A percentile compares a stretch with the other conserved stretches of the same genome.
Evolutionary conservation across 129 eudicot species (phyloP).

Genomic region (Pittosporum tobira): DNA sequence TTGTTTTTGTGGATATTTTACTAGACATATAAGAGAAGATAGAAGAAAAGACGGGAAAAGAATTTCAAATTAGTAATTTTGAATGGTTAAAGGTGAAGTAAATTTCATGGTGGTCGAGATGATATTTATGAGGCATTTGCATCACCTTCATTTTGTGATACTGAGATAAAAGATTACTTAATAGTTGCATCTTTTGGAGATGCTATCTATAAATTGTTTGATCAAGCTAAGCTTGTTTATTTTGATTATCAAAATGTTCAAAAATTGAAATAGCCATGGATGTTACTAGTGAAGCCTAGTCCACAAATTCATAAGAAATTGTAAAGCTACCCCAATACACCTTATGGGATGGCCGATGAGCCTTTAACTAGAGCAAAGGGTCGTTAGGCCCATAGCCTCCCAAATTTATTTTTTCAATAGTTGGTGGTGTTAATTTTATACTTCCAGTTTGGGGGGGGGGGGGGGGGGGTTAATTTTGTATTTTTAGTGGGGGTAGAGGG

Average conservation of each 20-base stretch:
- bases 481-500: too few species aligned
- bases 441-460: too few species aligned
- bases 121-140: slow-evolving; percentile 20
- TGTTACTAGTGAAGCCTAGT: slow-evolving; percentile 15
- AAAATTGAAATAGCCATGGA: slow-evolving; percentile 15
- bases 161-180: slow-evolving; percentile 15
- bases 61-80: slow-evolving; percentile 17
- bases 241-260: slow-evolving; percentile 18
- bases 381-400: too few species aligned
- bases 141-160: background rate
- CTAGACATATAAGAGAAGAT: slow-evolving; percentile 7
- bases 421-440: too few species aligned
- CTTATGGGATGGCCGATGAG: too few species aligned
- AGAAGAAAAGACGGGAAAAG: slow-evolving; percentile 4
- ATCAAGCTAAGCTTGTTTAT: slow-evolving; percentile 13
- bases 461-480: too few species aligned
- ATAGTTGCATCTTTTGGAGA: slow-evolving; percentile 35
- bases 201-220: slow-evolving; percentile 23
- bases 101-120: slow-evolving; percentile 40
- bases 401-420: too few species aligned
- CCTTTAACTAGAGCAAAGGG: too few species aligned
- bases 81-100: slow-evolving; percentile 25
- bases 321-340: too few species aligned
- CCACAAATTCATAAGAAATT: too few species aligned
- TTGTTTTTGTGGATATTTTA: too few species aligned